Conservation (phyloP, 2,329 filamentous ascomycete species). For the Bipolaris zeicola region DNA sequence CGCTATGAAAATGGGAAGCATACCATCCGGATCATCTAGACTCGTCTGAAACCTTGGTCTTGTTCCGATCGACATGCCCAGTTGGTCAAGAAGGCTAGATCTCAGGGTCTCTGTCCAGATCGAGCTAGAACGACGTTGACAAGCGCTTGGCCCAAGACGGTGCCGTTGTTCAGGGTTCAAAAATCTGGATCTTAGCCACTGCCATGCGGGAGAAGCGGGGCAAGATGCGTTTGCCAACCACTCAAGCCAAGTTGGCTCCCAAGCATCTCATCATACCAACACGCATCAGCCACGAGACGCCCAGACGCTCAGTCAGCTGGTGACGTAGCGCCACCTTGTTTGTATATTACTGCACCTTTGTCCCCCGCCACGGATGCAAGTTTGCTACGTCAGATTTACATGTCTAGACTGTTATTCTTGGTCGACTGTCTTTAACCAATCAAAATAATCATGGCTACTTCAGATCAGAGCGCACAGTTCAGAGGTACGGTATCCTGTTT, state of each 20-base stretch:
- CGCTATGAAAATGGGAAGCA: constrained; percentile 16
- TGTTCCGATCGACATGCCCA: neutral
- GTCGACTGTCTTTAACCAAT: neutral
- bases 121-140: constrained; percentile 2
- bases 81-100: neutral
- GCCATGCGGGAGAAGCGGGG: constrained; percentile 9
- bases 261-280: constrained; percentile 18
- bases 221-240: neutral
- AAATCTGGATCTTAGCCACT: constrained; percentile 1
- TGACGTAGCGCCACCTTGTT: constrained; percentile 15
- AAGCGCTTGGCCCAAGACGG: constrained; percentile 2
- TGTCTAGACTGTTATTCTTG: neutral
- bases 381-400: neutral
- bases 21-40: constrained; percentile 17
- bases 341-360: constrained; percentile 9
- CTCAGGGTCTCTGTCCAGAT: neutral
- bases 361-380: neutral
- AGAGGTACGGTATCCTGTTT: constrained; percentile 7
- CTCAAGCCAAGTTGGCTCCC: constrained; percentile 1
- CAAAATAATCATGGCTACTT: constrained; percentile 7
- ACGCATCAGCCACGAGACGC: constrained; percentile 12
- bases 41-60: neutral
- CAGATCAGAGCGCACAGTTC: constrained; percentile 12
- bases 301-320: constrained; percentile 12
- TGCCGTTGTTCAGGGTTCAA: constrained; percentile 13